phyloP scores from a whole-genome alignment of 176 grass and related monocot species.

The Guadua angustifolia region DNA sequence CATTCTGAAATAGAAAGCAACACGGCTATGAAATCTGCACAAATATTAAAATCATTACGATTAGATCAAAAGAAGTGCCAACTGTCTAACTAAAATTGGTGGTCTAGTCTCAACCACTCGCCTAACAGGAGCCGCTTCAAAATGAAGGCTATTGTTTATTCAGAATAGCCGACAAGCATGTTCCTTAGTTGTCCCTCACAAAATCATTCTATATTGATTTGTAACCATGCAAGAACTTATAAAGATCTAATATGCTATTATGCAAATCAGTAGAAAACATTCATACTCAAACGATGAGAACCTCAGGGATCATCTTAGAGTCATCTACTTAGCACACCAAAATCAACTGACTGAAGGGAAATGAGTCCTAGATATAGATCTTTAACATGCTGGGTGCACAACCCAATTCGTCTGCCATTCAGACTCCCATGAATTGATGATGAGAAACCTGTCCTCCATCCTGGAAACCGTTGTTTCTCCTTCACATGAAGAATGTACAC shows the following conservation, averaged over 20 bases:
- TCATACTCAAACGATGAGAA: conserved; percentile 8
- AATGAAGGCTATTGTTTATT: conserved; percentile 2
- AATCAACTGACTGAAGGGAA: conserved; percentile 90
- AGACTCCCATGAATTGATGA: conserved; percentile 79
- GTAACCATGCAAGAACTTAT: conserved; percentile 11
- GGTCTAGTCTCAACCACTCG: background rate
- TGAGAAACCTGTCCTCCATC: conserved; percentile 89
- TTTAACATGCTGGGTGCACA: conserved; percentile 89
- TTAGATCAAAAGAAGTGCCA: background rate
- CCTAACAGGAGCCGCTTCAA: conserved; percentile 2
- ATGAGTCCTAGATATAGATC: conserved; percentile 87
- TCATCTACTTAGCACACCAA: conserved; percentile 64
- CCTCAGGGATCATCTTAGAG: conserved; percentile 13
- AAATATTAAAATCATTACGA: conserved; percentile 8
- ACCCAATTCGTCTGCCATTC: conserved; percentile 72
- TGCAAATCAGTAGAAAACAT: background rate
- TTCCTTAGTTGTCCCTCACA: background rate
- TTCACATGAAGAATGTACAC: conserved; percentile 80
- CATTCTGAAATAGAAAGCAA: background rate
- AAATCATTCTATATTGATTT: background rate
- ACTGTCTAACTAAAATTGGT: background rate
- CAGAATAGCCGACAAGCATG: background rate
- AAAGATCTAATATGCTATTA: conserved; percentile 16
- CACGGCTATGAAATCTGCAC: background rate
- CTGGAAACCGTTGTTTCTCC: conserved; percentile 86